These are phyloP conservation scores for Edaphochlamys debaryana DNA, from an alignment of 139 green algal species.

Conservation along the genomic window DNA sequence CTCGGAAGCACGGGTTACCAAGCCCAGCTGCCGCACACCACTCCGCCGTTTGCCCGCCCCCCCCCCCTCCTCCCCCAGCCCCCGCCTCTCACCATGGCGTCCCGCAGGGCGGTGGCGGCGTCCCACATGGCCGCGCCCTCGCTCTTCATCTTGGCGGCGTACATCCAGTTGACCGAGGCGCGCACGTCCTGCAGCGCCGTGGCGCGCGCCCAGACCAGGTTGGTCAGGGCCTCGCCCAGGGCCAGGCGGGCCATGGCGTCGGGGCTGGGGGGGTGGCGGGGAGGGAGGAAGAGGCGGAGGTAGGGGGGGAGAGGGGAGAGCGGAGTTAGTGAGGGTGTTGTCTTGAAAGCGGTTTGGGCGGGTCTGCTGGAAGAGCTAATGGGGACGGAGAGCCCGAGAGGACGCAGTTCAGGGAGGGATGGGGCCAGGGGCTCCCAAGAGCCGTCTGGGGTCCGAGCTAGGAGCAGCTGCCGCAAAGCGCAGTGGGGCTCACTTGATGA, in stretches of 20 bases:
- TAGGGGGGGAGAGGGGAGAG: not conserved
- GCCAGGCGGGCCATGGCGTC: constrained; percentile 94
- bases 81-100: constrained; percentile 68
- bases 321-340: not conserved
- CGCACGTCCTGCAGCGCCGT: constrained; percentile 91
- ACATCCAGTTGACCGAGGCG: constrained; percentile 99
- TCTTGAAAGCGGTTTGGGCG: not conserved
- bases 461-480: no score
- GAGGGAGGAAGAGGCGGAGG: not conserved
- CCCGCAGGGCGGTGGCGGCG: constrained; percentile 82
- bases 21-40: no score
- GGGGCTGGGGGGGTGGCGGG: constrained; percentile 46
- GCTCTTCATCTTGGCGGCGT: constrained; percentile 95
- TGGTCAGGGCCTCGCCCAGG: constrained; percentile 95
- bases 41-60: no score
- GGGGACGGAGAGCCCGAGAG: no score
- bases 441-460: no score
- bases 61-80: no score
- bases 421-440: no score
- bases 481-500: constrained; percentile 84
- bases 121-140: constrained; percentile 98
- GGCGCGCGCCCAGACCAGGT: constrained; percentile 89
- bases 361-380: no score
- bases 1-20: no score
- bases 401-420: no score